Percentiles rank a stretch among this genome's conserved stretches.
Conservation (phyloP, 2,329 filamentous ascomycete species). For the Lachnellula arida region DNA sequence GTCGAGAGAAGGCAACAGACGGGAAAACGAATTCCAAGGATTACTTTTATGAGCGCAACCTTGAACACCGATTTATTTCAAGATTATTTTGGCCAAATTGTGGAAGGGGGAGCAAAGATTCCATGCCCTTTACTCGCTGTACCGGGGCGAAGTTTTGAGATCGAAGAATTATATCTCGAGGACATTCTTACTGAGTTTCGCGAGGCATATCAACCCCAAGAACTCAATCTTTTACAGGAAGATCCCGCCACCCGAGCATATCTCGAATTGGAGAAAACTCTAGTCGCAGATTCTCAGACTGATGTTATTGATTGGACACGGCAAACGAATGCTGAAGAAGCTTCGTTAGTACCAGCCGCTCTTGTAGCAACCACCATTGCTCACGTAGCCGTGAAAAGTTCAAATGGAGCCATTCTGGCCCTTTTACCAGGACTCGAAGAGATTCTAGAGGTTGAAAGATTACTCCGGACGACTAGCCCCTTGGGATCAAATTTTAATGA, state of each 20-base stretch:
- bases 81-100: constrained; percentile 68
- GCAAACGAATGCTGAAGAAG: constrained; percentile 37
- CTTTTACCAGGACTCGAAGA: constrained; percentile 89
- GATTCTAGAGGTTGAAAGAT: constrained; percentile 71
- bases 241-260: constrained; percentile 28
- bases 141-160: constrained; percentile 78
- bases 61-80: constrained; percentile 80
- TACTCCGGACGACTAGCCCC: constrained; percentile 64
- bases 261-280: neutral
- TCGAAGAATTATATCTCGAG: constrained; percentile 81
- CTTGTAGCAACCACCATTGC: constrained; percentile 81
- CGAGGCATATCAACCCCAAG: constrained; percentile 21
- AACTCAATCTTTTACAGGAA: constrained; percentile 31
- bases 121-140: constrained; percentile 78
- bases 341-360: constrained; percentile 63
- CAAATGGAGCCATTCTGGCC: constrained; percentile 79
- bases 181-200: constrained; percentile 77
- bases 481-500: constrained; percentile 48
- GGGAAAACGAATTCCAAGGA: constrained; percentile 75
- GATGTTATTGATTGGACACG: constrained; percentile 1
- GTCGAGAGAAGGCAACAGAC: constrained; percentile 53
- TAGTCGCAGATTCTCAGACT: neutral
- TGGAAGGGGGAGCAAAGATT: constrained; percentile 48
- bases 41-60: constrained; percentile 93
- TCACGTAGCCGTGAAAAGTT: constrained; percentile 72